Conservation (phyloP, 169 alveolate genomes). For the Eimeria praecox region DNA sequence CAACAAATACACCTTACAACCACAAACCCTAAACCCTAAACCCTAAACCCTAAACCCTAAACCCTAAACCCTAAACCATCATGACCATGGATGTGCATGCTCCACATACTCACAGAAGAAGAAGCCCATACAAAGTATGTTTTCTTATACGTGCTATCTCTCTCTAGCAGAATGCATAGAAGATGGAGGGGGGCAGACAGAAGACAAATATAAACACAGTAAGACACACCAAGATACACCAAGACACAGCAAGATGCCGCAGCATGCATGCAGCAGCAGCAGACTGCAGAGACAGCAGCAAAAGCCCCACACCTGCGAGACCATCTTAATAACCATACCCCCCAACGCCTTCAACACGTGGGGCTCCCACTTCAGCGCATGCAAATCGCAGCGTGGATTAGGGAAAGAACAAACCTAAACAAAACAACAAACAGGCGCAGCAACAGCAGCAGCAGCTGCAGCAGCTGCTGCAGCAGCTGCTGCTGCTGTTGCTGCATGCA, state of each 20-base stretch:
- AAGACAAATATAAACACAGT: background rate
- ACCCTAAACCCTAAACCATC: no score
- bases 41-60: no score
- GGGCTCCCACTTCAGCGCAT: conserved; percentile 78
- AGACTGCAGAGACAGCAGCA: background rate
- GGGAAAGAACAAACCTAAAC: conserved; percentile 60
- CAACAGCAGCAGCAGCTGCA: conserved; percentile 42
- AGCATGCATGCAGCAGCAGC: background rate
- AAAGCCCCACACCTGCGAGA: conserved; percentile 67
- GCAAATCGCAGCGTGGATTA: conserved; percentile 68
- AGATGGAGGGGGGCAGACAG: no score
- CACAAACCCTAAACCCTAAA: no score
- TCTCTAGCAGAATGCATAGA: no score
- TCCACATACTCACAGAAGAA: no score
- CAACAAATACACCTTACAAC: background rate
- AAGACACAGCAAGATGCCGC: background rate
- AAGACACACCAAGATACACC: background rate
- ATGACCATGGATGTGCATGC: no score
- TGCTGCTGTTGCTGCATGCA: background rate
- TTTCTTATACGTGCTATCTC: no score
- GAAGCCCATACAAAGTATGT: no score
- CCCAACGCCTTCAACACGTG: conserved; percentile 70
- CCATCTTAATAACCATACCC: conserved; percentile 76
- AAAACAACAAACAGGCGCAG: background rate
- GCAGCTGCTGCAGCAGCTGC: background rate